Base-by-base conservation (phyloP, 1,284 basidiomycete species). In the Ustilago cynodontis region DNA sequence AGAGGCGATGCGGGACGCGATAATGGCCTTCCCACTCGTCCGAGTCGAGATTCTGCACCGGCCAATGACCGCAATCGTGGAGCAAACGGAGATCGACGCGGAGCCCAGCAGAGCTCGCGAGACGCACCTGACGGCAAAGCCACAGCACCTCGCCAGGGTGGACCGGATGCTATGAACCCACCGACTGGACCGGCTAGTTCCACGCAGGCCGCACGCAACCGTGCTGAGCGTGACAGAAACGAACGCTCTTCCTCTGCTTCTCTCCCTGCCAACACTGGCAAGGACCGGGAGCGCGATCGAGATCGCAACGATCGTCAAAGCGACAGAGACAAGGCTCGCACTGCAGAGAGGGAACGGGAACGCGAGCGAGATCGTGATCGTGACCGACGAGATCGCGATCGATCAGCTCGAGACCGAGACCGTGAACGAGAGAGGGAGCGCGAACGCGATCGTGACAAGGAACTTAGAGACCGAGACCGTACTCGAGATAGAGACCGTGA, bases 121-220 rank as follows among this genome's bases (percentile, higher is more conserved):
- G 62, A 70, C 13, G 18, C 60, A 13, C 24, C 5, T 37, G 64
- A 65, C 14, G 43, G 51, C 6, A 54, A 64, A 20, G 49, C 33
- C 5, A 20, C 39, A 11, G 22, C 45, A 9, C 31, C 50, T 33
- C 55, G 59, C 9, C 5, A 29, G 9, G 28, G n/a, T 16, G 50
- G 31, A 16, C 26, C 59, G 20, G 71, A 59, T 28, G 26, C 51
- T 20, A 69, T 65, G 71, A 69, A 62, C 26, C 71, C 71, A 2
- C 71, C 71, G 20, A 22, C 39, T 5, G 71, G 71, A 28, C 71
- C 65, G 18, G 65, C 65, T 6, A 65, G 61, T 51, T 68, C 60
- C 8, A 16, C 54, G 33, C 37, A 59, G 28, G 71, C 61, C n/a
- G 65, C 53, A 0, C 66, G 65, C 20, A 59, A 52, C 18, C 70